Evolutionary conservation across 495 filamentous ascomycete species (phyloP), one percentile per base, ranked within the genome.

Genomic region (Penicillium lagena): DNA sequence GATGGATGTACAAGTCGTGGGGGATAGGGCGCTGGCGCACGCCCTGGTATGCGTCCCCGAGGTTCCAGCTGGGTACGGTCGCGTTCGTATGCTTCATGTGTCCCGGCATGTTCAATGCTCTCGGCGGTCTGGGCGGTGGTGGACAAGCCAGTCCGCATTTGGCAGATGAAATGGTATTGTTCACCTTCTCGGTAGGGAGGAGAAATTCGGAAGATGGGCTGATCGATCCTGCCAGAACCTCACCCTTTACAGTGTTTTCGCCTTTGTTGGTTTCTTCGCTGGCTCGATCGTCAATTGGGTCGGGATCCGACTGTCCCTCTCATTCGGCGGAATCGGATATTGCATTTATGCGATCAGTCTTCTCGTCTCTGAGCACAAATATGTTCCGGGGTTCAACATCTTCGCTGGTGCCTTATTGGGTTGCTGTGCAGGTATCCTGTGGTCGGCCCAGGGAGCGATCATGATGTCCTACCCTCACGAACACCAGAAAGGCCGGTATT

Each of bases 71-170:
- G 29, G 56, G 58, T 27, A 57, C 73, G 46, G 70, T 75, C 28
- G 60, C 70, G 38, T 68, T 75, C 40, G 86, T 90, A 33, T 94
- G 88, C 62, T 91, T 93, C 74, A 60, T 93, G 49, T 91, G 87
- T 57, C 87, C 88, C 11, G 86, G 86, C 60, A 80, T 79, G 78
- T 91, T 86, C 71, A 93, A 91, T 58, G 87, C 76, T 11, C 56
- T 79, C 35, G 60, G 60, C 46, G 76, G 76, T 33, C 59, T 80
- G 29, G 76, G 76, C 32, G 76, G 76, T 31, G 76, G 68, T 46
- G 76, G 76, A 39, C 68, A 73, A 46, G 37, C 71, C 8, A 62
- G 72, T 45, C 40, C 60, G 9, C 50, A 33, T 9, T 55, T 69
- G 33, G 68, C 64, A 37, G 72, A 73, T 43, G 34, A 58, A n/a